Conservation (phyloP, 129 eudicot species). For the Centaurea solstitialis region DNA sequence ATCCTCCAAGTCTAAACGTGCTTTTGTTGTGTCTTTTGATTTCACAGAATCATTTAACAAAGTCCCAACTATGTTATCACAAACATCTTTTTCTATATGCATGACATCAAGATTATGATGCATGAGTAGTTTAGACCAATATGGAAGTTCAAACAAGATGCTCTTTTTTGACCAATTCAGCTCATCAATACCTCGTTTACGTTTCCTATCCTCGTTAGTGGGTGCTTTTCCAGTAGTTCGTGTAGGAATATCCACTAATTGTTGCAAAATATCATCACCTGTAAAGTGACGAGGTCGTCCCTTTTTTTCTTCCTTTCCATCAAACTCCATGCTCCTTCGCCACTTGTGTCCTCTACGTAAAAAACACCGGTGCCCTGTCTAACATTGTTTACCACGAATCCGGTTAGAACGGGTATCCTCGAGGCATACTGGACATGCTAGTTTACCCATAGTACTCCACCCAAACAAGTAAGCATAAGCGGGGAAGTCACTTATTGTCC, state of each 20-base stretch:
- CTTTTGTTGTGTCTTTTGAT: conserved; percentile 14
- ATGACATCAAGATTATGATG: background rate
- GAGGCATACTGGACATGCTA: conserved; percentile 9
- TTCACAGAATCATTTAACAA: conserved; percentile 14
- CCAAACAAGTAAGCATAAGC: conserved; percentile 12
- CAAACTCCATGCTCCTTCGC: conserved; percentile 1
- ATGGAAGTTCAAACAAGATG: background rate
- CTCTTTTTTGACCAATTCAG: background rate
- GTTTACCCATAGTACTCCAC: conserved; percentile 5
- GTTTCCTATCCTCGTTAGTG: background rate
- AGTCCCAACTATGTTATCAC: conserved; percentile 15
- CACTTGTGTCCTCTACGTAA: background rate
- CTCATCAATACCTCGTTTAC: background rate
- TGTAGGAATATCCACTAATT: background rate
- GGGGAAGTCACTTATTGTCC: conserved; percentile 10
- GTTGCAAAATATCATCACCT: background rate
- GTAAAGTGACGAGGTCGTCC: background rate
- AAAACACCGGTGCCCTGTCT: background rate
- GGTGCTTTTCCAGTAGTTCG: background rate
- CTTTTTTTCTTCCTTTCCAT: conserved; percentile 9
- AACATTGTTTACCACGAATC: conserved; percentile 9
- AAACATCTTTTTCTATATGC: conserved; percentile 3
- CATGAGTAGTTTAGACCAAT: conserved; percentile 2
- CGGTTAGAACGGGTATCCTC: conserved; percentile 5
- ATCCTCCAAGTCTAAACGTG: conserved; percentile 12